Evolutionary conservation across 2,329 filamentous ascomycete genomes (phyloP).

Genomic region (Aspergillus calidoustus): DNA sequence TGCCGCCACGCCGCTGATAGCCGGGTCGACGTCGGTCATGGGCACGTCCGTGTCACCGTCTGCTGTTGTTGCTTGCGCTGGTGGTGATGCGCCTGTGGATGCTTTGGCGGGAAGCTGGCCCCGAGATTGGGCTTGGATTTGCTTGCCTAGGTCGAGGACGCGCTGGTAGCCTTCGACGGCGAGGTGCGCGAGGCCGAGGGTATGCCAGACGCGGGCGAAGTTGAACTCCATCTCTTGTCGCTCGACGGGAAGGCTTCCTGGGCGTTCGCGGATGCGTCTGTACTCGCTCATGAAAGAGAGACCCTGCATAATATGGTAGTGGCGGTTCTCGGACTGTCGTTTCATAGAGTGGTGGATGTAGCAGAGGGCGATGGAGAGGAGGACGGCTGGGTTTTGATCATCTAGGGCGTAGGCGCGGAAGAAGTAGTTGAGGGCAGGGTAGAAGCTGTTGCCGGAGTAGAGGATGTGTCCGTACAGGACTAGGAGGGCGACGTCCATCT

Average conservation of each 20-base stretch:
- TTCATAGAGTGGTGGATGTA: slow-evolving; percentile 92
- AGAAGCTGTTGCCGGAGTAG: slow-evolving; percentile 80
- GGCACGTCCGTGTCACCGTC: slow-evolving; percentile 36
- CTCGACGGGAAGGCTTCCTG: slow-evolving; percentile 49
- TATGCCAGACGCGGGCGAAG: slow-evolving; percentile 74
- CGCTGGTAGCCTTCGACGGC: slow-evolving; percentile 73
- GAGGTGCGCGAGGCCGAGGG: slow-evolving; percentile 72
- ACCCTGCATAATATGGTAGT: slow-evolving; percentile 84
- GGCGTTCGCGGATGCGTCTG: slow-evolving; percentile 61
- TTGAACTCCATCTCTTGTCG: slow-evolving; percentile 83
- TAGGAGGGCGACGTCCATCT: slow-evolving; percentile 78
- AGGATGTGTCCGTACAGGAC: slow-evolving; percentile 91
- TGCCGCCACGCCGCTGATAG: slow-evolving; percentile 9
- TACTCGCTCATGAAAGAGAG: slow-evolving; percentile 80
- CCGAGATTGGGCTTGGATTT: slow-evolving; percentile 45
- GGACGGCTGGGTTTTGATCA: slow-evolving; percentile 75
- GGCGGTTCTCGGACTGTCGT: slow-evolving; percentile 84
- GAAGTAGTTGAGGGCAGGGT: slow-evolving; percentile 85
- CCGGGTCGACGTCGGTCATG: slow-evolving; percentile 27
- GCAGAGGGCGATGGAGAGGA: slow-evolving; percentile 78
- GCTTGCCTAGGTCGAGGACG: slow-evolving; percentile 56
- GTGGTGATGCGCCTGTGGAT: background rate
- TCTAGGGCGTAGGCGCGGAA: slow-evolving; percentile 75
- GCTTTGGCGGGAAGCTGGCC: background rate
- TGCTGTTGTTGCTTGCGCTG: slow-evolving; percentile 37